Evolutionary conservation across 2,329 filamentous ascomycete species (phyloP).

Genomic region (Drechslerella dactyloides): DNA sequence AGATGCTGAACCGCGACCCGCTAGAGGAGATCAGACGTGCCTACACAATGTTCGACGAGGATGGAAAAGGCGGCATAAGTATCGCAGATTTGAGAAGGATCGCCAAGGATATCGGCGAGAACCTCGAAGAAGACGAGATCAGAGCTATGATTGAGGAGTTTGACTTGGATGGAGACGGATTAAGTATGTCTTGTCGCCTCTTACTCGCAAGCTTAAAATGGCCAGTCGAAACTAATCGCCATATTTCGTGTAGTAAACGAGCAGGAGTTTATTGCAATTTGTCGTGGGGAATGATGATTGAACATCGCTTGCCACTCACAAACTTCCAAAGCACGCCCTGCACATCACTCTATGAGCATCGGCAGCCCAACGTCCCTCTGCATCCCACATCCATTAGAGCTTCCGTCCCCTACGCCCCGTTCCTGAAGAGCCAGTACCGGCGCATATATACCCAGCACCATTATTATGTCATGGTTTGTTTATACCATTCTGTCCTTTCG

Average conservation of each 20-base stretch:
- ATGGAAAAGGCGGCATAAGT: slow-evolving; percentile 83
- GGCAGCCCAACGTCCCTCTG: too few relatives aligned
- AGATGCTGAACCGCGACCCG: slow-evolving; percentile 82
- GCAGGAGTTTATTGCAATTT: slow-evolving; percentile 72
- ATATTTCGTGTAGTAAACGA: slow-evolving; percentile 63
- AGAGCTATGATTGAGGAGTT: slow-evolving; percentile 98
- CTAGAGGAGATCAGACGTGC: slow-evolving; percentile 88
- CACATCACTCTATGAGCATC: too few relatives aligned
- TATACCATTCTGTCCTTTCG: neutral
- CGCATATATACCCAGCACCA: neutral
- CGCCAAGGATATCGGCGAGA: slow-evolving; percentile 88
- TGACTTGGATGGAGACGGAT: slow-evolving; percentile 90
- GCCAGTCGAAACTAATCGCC: slow-evolving; percentile 15
- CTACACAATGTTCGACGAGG: slow-evolving; percentile 90
- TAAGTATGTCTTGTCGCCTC: slow-evolving; percentile 52
- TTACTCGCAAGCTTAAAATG: neutral
- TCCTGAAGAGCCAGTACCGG: too few relatives aligned
- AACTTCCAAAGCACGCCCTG: neutral
- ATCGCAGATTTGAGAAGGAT: slow-evolving; percentile 86
- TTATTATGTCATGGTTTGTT: neutral
- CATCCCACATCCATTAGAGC: too few relatives aligned
- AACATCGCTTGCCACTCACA: too few relatives aligned
- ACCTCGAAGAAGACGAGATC: slow-evolving; percentile 89
- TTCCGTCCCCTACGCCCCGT: too few relatives aligned
- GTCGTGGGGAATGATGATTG: slow-evolving; percentile 54